Percentiles rank a stretch among this genome's conserved stretches.
Evolutionary conservation across 148 eudicot species (phyloP).

Genomic region (Fagopyrum homotropicum): DNA sequence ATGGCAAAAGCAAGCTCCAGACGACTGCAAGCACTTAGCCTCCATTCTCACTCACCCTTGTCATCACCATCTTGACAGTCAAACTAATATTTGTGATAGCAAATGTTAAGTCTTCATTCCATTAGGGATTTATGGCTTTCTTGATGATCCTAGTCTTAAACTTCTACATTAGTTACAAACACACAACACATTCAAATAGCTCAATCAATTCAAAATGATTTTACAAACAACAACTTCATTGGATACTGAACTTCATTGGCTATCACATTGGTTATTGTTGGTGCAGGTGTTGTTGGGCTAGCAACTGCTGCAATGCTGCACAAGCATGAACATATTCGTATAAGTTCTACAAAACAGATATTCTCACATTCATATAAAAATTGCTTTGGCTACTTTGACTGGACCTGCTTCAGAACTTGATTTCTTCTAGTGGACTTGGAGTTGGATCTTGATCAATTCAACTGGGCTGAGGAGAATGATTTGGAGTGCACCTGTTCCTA

Average conservation of each 20-base stretch:
- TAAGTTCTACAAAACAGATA: too few relatives aligned
- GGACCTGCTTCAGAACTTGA: conserved; percentile 38
- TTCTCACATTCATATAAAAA: conserved; percentile 15
- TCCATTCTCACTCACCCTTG: conserved; percentile 11
- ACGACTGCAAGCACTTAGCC: too few relatives aligned
- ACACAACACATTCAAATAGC: background rate
- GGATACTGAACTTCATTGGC: too few relatives aligned
- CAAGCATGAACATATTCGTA: too few relatives aligned
- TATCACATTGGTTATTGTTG: too few relatives aligned
- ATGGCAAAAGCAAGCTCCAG: too few relatives aligned
- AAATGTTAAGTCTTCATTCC: conserved; percentile 83
- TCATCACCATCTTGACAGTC: conserved; percentile 33
- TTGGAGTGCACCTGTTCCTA: conserved; percentile 84
- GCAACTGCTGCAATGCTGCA: too few relatives aligned
- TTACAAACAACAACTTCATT: too few relatives aligned
- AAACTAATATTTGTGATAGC: conserved; percentile 44
- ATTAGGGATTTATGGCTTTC: conserved; percentile 63
- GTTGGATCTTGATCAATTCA: conserved; percentile 78
- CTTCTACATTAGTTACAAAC: conserved; percentile 30
- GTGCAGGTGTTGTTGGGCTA: too few relatives aligned
- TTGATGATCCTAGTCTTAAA: conserved; percentile 65
- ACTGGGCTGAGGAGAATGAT: conserved; percentile 68
- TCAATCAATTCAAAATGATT: background rate
- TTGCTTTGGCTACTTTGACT: conserved; percentile 37
- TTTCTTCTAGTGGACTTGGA: conserved; percentile 44